A percentile compares a stretch with the other conserved stretches of the same genome.
phyloP scores from a whole-genome alignment of 148 eudicot species.

The Heliamphora exappendiculata region DNA sequence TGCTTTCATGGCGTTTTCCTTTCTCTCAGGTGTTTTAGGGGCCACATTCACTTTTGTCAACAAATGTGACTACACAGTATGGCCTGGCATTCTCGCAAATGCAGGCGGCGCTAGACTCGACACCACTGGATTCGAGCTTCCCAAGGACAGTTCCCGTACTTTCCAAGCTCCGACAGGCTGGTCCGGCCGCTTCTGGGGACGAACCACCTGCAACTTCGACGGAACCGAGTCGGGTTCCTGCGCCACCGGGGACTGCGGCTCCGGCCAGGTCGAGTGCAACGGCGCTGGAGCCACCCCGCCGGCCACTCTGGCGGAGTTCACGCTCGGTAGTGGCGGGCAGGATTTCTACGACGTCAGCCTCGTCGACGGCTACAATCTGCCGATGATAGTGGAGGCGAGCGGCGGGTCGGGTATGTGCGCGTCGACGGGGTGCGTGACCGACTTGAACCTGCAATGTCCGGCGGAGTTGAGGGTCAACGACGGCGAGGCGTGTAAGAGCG shows the following conservation, averaged over 20 bases:
- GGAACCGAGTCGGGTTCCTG: constrained; percentile 44
- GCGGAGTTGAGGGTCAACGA: constrained; percentile 45
- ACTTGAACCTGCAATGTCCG: constrained; percentile 74
- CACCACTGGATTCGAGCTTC: constrained; percentile 80
- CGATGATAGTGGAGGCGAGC: constrained; percentile 53
- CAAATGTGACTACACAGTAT: constrained; percentile 28
- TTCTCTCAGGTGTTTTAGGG: constrained; percentile 7
- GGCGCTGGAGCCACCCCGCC: constrained; percentile 86
- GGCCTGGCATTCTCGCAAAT: constrained; percentile 80
- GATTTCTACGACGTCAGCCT: constrained; percentile 93
- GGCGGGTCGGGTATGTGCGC: constrained; percentile 74
- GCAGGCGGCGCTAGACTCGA: constrained; percentile 62
- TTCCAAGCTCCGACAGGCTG: constrained; percentile 81
- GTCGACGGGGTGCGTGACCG: constrained; percentile 64
- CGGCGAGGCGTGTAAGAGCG: constrained; percentile 82
- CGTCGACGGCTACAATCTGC: constrained; percentile 83
- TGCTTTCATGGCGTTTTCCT: neutral
- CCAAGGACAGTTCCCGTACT: constrained; percentile 36
- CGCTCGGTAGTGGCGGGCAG: constrained; percentile 45
- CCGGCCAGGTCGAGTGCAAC: constrained; percentile 64
- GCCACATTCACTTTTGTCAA: constrained; percentile 29
- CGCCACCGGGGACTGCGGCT: constrained; percentile 77
- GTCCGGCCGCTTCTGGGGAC: constrained; percentile 95
- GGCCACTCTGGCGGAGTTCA: constrained; percentile 79
- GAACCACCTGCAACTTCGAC: constrained; percentile 65